phyloP scores from a whole-genome alignment of 768 basidiomycete genomes.

The Crucibulum laeve region DNA sequence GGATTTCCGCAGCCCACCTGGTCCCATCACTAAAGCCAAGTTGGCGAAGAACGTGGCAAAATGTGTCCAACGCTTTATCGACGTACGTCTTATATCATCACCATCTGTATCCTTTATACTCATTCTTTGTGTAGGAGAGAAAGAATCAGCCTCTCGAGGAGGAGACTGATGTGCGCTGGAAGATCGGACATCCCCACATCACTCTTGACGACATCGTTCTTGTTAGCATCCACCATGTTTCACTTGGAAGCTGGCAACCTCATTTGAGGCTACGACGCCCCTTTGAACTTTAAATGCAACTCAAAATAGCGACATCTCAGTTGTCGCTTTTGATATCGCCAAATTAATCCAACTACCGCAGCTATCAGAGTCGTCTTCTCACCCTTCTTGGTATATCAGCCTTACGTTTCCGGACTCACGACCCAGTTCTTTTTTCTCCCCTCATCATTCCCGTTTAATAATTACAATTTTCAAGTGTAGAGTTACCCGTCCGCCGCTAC shows the following conservation, averaged over 20 bases:
- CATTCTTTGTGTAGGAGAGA: slow-evolving; percentile 36
- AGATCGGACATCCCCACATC: slow-evolving; percentile 48
- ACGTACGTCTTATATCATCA: slow-evolving; percentile 30
- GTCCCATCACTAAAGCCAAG: slow-evolving; percentile 72
- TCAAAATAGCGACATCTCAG: background rate
- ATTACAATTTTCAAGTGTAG: too few species aligned
- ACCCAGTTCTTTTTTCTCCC: too few species aligned
- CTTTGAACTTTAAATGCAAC: slow-evolving; percentile 3
- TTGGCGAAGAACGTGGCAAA: slow-evolving; percentile 79
- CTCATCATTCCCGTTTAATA: too few species aligned
- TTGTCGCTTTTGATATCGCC: background rate
- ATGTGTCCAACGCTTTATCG: slow-evolving; percentile 66
- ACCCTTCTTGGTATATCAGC: too few species aligned
- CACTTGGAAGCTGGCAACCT: slow-evolving; percentile 80
- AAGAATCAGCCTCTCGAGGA: slow-evolving; percentile 54
- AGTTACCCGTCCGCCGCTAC: too few species aligned
- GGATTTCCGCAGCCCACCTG: slow-evolving; percentile 75
- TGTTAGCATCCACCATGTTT: slow-evolving; percentile 79
- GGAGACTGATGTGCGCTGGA: slow-evolving; percentile 57
- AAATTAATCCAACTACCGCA: too few species aligned
- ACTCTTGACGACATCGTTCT: slow-evolving; percentile 67
- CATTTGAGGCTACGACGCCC: slow-evolving; percentile 58
- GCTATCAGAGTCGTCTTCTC: too few species aligned
- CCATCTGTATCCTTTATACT: slow-evolving; percentile 4
- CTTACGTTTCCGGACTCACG: too few species aligned